Percentiles rank a stretch among this genome's conserved stretches.
Evolutionary conservation across 106 monocot species (phyloP).

Genomic region (Dendrobium catenatum): DNA sequence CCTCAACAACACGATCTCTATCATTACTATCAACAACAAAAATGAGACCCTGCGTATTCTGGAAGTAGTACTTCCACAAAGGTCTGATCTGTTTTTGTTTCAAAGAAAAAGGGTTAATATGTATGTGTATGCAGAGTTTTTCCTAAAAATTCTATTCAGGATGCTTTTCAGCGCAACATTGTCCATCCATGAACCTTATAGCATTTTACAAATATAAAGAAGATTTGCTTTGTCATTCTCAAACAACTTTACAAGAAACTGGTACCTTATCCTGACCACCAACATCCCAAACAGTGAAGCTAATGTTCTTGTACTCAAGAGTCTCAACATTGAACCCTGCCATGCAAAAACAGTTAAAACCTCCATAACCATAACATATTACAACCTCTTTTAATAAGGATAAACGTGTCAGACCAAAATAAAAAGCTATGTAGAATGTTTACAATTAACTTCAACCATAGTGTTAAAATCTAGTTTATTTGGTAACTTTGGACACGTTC

Average conservation of each 20-base stretch:
- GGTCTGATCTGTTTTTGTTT: slow-evolving; percentile 15
- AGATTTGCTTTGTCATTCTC: neutral
- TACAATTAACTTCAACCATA: no score
- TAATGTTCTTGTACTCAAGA: slow-evolving; percentile 26
- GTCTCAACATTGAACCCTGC: slow-evolving; percentile 26
- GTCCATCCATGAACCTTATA: neutral
- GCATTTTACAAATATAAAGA: neutral
- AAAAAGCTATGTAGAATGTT: no score
- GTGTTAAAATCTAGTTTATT: no score
- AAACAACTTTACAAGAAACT: neutral
- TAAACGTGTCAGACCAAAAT: no score
- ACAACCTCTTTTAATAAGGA: no score
- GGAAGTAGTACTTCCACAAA: slow-evolving; percentile 25
- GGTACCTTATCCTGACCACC: slow-evolving; percentile 29
- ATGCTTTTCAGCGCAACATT: neutral
- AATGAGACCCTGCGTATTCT: slow-evolving; percentile 23
- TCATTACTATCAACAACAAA: slow-evolving; percentile 32
- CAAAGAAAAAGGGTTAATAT: neutral
- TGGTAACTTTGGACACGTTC: no score
- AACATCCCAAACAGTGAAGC: slow-evolving; percentile 28
- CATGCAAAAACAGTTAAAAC: neutral
- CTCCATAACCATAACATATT: no score
- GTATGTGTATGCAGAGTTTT: neutral
- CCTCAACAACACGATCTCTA: slow-evolving; percentile 27
- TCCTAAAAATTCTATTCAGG: neutral